These are phyloP conservation scores for Nakataea oryzae DNA, from an alignment of 2,329 filamentous ascomycete genomes.

Conservation along the genomic window DNA sequence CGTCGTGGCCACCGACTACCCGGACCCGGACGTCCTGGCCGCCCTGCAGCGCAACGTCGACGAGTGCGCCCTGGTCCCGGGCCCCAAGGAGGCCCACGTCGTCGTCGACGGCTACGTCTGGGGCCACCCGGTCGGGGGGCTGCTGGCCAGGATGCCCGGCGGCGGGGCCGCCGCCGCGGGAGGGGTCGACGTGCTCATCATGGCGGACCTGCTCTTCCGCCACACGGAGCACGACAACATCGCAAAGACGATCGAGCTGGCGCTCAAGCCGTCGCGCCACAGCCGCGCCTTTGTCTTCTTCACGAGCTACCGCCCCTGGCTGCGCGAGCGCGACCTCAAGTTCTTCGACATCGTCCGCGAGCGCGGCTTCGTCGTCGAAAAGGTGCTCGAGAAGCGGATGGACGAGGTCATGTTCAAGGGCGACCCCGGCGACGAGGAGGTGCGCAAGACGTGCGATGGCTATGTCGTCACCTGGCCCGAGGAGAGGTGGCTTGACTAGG, in stretches of 20 bases:
- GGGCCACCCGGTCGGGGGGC: constrained; percentile 53
- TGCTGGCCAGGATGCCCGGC: constrained; percentile 47
- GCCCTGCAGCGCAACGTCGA: constrained; percentile 71
- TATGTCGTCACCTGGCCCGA: constrained; percentile 61
- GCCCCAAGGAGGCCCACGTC: background rate
- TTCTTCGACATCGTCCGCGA: constrained; percentile 74
- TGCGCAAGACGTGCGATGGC: constrained; percentile 74
- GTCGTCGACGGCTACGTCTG: constrained; percentile 69
- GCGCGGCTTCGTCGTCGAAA: constrained; percentile 64
- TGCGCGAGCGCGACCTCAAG: constrained; percentile 70
- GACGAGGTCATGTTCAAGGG: constrained; percentile 83
- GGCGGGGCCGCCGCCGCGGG: constrained; percentile 6
- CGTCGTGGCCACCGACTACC: constrained; percentile 80
- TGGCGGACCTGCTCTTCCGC: constrained; percentile 85
- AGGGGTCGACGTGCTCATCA: constrained; percentile 70
- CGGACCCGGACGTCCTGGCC: constrained; percentile 70
- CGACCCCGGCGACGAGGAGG: constrained; percentile 72
- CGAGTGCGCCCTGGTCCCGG: constrained; percentile 34
- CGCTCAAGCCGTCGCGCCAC: constrained; percentile 43
- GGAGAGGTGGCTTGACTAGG: constrained; percentile 3
- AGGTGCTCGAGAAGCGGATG: constrained; percentile 72
- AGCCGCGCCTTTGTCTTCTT: constrained; percentile 80
- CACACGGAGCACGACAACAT: constrained; percentile 79
- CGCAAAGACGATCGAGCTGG: constrained; percentile 58
- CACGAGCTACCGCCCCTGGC: constrained; percentile 87